Evolutionary conservation across 345 rosid species (phyloP).

Genomic region (Eutrema japonicum): DNA sequence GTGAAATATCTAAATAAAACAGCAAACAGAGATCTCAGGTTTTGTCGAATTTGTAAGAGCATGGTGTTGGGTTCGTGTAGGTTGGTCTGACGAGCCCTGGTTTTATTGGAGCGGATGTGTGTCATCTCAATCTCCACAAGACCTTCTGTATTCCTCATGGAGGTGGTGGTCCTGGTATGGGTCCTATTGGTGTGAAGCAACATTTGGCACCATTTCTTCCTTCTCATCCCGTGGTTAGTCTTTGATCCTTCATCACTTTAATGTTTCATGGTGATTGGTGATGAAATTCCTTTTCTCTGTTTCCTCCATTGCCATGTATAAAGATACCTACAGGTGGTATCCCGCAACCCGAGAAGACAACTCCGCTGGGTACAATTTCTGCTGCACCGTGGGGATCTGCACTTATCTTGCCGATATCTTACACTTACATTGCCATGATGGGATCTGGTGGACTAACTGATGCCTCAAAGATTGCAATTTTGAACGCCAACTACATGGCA

Average conservation of each 20-base stretch:
- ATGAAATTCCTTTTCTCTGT: not conserved
- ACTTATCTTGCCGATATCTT: constrained; percentile 94
- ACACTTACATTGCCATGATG: constrained; percentile 97
- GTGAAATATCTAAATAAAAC: constrained; percentile 75
- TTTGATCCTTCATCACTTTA: constrained; percentile 22
- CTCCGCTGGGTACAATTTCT: constrained; percentile 85
- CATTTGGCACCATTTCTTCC: constrained; percentile 97
- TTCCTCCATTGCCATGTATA: constrained; percentile 21
- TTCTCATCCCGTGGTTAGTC: constrained; percentile 94
- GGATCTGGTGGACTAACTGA: constrained; percentile 95
- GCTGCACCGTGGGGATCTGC: constrained; percentile 99
- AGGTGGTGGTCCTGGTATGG: constrained; percentile 99
- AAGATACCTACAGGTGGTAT: constrained; percentile 85
- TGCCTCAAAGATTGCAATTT: constrained; percentile 92
- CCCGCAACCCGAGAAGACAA: constrained; percentile 71
- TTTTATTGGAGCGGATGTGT: constrained; percentile 97
- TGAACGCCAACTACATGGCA: constrained; percentile 99
- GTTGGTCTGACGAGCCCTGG: constrained; percentile 99
- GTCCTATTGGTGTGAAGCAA: constrained; percentile 97
- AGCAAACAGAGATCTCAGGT: constrained; percentile 79
- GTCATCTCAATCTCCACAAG: constrained; percentile 99
- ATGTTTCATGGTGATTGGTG: constrained; percentile 32
- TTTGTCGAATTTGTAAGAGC: constrained; percentile 89
- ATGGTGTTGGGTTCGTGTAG: constrained; percentile 46
- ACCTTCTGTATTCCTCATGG: constrained; percentile 99